Evolutionary conservation across 2,329 filamentous ascomycete genomes (phyloP).

Genomic region (Ilyonectria sp.): DNA sequence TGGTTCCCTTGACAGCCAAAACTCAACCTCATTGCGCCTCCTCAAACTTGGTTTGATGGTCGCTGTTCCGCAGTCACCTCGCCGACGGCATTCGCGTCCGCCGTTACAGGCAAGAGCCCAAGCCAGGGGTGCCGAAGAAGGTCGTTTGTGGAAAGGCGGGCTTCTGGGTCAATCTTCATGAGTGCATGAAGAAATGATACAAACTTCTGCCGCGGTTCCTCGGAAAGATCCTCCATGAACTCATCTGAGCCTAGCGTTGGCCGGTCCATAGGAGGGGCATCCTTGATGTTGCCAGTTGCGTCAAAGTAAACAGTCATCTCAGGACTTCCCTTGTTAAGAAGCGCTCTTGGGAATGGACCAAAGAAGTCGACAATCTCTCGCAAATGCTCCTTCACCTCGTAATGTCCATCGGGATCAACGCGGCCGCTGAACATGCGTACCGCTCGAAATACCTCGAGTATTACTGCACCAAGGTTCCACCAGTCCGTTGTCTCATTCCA

Average conservation of each 20-base stretch:
- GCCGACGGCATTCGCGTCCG: too few relatives aligned
- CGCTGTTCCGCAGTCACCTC: too few relatives aligned
- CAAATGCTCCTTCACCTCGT: conserved; percentile 34
- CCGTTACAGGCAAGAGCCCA: too few relatives aligned
- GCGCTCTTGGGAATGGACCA: conserved; percentile 30
- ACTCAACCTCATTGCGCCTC: too few relatives aligned
- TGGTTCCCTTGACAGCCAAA: too few relatives aligned
- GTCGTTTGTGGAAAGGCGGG: conserved; percentile 22
- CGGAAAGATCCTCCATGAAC: conserved; percentile 25
- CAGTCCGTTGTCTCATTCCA: conserved; percentile 39
- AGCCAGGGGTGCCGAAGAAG: conserved; percentile 35
- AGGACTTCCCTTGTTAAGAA: conserved; percentile 26
- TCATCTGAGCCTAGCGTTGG: conserved; percentile 23
- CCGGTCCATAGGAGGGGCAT: not conserved
- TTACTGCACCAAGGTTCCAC: conserved; percentile 43
- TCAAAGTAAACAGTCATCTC: conserved; percentile 9
- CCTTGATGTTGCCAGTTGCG: not conserved
- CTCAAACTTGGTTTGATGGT: too few relatives aligned
- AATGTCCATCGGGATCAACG: conserved; percentile 17
- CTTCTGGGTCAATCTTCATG: conserved; percentile 36
- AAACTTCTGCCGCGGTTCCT: conserved; percentile 31
- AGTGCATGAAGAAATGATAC: conserved; percentile 28
- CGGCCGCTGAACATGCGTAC: conserved; percentile 34
- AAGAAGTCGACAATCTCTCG: conserved; percentile 38
- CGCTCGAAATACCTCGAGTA: conserved; percentile 36